A percentile compares a stretch with the other conserved stretches of the same genome.
These are phyloP conservation scores for Scutellaria galericulata DNA, from an alignment of 257 asterid species.

Conservation along the genomic window DNA sequence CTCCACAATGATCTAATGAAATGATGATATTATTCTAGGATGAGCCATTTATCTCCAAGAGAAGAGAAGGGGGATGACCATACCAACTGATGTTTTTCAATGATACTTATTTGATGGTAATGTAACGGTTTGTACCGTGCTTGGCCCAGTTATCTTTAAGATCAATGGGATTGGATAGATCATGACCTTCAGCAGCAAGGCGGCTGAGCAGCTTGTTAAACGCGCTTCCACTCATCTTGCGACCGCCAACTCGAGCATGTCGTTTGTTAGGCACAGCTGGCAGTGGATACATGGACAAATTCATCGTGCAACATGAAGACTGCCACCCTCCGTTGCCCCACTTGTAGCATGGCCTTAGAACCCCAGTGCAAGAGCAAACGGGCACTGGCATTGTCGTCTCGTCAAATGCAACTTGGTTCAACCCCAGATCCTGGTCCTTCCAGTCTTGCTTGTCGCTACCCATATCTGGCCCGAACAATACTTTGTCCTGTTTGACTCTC, in stretches of 20 bases:
- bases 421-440: constrained; percentile 90
- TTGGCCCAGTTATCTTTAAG: constrained; percentile 96
- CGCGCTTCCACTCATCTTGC: constrained; percentile 98
- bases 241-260: constrained; percentile 92
- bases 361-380: constrained; percentile 93
- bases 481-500: constrained; percentile 57
- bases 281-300: constrained; percentile 82
- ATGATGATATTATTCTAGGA: neutral
- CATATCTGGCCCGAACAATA: constrained; percentile 40
- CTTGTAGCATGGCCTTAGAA: constrained; percentile 85
- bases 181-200: constrained; percentile 85
- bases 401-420: constrained; percentile 90
- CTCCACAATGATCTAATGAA: neutral
- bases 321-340: constrained; percentile 99
- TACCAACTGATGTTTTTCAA: neutral
- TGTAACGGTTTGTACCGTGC: constrained; percentile 96
- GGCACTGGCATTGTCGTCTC: constrained; percentile 95
- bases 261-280: constrained; percentile 96
- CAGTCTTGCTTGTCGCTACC: constrained; percentile 58
- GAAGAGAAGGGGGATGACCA: neutral
- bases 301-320: constrained; percentile 90
- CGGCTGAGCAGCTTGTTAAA: constrained; percentile 90
- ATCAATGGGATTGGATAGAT: constrained; percentile 83
- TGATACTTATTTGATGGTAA: constrained; percentile 76
- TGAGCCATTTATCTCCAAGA: neutral